A percentile compares a stretch with the other conserved stretches of the same genome.
Conservation (phyloP, 441 rosid species). For the Mallotus repandus region DNA sequence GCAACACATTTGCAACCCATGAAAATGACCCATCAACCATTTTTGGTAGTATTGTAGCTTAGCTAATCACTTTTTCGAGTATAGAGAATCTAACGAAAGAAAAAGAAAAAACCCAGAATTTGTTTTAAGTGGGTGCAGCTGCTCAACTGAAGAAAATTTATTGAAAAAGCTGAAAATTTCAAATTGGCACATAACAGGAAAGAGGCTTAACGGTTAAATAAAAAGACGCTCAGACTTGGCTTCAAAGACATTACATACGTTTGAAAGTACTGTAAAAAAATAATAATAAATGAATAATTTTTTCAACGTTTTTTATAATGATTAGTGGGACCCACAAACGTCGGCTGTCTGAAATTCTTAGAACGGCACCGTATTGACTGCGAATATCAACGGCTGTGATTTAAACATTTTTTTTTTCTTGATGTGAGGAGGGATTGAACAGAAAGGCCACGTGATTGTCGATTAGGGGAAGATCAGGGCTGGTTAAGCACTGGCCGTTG, state of each 20-base stretch:
- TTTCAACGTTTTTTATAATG: constrained; percentile 21
- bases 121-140: too few relatives aligned
- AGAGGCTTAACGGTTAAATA: constrained; percentile 27
- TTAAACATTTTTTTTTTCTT: neutral
- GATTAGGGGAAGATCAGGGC: neutral
- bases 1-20: constrained; percentile 51
- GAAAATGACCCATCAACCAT: constrained; percentile 67
- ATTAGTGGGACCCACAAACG: constrained; percentile 21
- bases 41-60: neutral
- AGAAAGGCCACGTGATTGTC: neutral
- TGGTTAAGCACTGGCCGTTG: neutral
- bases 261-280: constrained; percentile 17
- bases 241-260: constrained; percentile 40
- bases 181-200: neutral
- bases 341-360: constrained; percentile 20
- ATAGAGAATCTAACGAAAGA: neutral
- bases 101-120: neutral
- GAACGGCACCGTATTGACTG: too few relatives aligned
- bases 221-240: constrained; percentile 36
- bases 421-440: neutral
- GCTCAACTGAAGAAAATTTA: too few relatives aligned
- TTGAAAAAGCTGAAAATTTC: neutral
- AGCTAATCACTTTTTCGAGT: neutral
- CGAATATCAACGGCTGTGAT: neutral
- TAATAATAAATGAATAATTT: neutral